Base-by-base conservation (phyloP, 768 basidiomycete species). In the Amanita rubescens region DNA sequence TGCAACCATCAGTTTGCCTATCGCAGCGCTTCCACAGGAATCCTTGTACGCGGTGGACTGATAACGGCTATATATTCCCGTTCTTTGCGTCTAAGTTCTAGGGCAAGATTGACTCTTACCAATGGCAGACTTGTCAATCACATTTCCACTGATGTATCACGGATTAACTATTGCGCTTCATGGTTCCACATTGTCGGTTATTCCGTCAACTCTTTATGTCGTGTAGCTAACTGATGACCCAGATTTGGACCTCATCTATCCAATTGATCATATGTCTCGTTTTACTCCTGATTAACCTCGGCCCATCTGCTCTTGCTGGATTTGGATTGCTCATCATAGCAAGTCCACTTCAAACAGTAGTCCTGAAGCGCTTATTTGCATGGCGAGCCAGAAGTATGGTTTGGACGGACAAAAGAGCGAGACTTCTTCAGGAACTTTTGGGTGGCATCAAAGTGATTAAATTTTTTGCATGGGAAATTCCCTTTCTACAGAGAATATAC, bases 81-180 rank as follows among this genome's bases (percentile, higher is more conserved):
- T 39, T 84, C 87, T 1, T 74, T 96, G 20, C 77, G 73, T 24
- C 76, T 97, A 30, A 87, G 87, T 2, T 79, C 87, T 15, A 84
- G 90, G 38, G 82, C 91, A 5, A 80, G 94, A 6, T 82, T 84
- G 1, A 83, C 80, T 7, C 76, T 94, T 39, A 82, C 89, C 1
- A 96, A 91, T 61, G 94, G 93, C 19, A 87, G 87, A 63, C 78
- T 96, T 10, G 86, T 96, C 57, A 94, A 93, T 59, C 92, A 95
- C 69, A 94, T 98, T 55, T 92, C 90, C 5, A 91, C 89, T 0
- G 92, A 94, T 63, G 83, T 94, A 19, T 92, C 88, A 25, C 80
- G 94, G 19, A 89, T 97, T 63, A 92, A 97, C 64, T 96, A 92
- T 60, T 87, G 85, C 60, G 75, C 80, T 60, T 75, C 84, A 17